These are phyloP conservation scores for Prunus padus DNA, from an alignment of 306 rosid genomes.

Conservation along the genomic window DNA sequence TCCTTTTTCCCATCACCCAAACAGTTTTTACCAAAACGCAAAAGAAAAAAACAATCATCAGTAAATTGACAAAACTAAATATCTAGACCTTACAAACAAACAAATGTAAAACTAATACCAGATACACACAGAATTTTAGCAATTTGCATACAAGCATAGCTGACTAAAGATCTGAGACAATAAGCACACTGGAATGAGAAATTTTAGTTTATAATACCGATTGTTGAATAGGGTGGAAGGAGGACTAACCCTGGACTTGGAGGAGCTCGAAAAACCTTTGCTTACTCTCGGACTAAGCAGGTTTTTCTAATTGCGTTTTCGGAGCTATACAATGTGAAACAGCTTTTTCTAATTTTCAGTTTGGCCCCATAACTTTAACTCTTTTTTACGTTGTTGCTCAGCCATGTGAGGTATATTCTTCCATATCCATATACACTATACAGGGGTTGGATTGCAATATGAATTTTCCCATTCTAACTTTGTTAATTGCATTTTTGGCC, in stretches of 20 bases:
- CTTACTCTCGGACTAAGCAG: conserved; percentile 16
- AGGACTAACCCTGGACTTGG: conserved; percentile 78
- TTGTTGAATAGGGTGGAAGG: background rate
- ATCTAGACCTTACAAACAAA: background rate
- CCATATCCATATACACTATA: too few species aligned
- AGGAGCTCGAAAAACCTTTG: conserved; percentile 31
- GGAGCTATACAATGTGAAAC: conserved; percentile 11
- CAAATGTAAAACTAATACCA: background rate
- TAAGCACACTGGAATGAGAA: conserved; percentile 2
- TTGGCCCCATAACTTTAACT: background rate
- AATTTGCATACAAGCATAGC: background rate
- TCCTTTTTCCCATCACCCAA: background rate
- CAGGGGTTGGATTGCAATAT: background rate
- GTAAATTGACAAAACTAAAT: background rate
- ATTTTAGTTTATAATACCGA: conserved; percentile 26
- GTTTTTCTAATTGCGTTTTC: too few species aligned
- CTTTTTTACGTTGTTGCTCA: background rate
- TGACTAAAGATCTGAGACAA: conserved; percentile 30
- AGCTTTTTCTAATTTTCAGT: conserved; percentile 6
- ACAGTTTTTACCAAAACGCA: background rate
- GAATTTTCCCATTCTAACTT: background rate
- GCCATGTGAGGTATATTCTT: background rate
- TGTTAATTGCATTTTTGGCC: too few species aligned
- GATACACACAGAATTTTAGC: background rate
- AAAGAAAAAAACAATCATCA: background rate